Evolutionary conservation across 495 filamentous ascomycete genomes (phyloP).

Genomic region (Letharia lupina): DNA sequence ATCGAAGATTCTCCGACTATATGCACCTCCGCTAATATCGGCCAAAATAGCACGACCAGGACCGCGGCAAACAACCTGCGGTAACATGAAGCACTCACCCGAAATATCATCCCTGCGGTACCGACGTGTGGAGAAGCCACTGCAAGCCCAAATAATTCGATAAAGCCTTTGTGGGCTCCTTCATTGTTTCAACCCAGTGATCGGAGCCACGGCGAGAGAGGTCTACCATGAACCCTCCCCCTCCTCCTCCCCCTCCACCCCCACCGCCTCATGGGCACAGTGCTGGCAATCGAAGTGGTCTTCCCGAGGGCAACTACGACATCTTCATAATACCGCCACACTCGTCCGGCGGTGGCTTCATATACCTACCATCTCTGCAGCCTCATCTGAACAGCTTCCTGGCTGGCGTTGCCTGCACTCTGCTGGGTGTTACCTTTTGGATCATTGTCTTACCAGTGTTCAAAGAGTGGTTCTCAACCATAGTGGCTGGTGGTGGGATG

Average conservation of each 20-base stretch:
- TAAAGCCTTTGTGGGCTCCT: slow-evolving; percentile 5
- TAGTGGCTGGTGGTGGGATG: slow-evolving; percentile 52
- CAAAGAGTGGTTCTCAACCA: slow-evolving; percentile 56
- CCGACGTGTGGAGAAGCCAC: slow-evolving; percentile 15
- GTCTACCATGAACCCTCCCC: slow-evolving; percentile 36
- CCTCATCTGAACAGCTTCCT: slow-evolving; percentile 85
- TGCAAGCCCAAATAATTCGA: slow-evolving; percentile 4
- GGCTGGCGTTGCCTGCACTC: slow-evolving; percentile 67
- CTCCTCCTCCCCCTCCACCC: slow-evolving; percentile 49
- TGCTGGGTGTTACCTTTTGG: slow-evolving; percentile 58
- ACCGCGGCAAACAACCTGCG: slow-evolving; percentile 16
- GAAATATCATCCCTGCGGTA: slow-evolving; percentile 19
- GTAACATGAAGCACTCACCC: slow-evolving; percentile 27
- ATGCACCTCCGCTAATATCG: slow-evolving; percentile 3
- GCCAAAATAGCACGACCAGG: neutral
- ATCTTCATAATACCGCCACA: slow-evolving; percentile 97
- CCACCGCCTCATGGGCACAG: slow-evolving; percentile 63
- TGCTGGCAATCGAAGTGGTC: slow-evolving; percentile 50
- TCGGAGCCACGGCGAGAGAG: neutral
- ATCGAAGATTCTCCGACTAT: neutral
- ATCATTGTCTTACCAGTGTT: slow-evolving; percentile 60
- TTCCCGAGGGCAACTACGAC: slow-evolving; percentile 83
- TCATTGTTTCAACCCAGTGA: neutral
- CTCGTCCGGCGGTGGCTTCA: slow-evolving; percentile 78
- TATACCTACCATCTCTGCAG: slow-evolving; percentile 85